Base-by-base conservation (phyloP, 176 grass and related monocot species). In the Cenchrus americanus region DNA sequence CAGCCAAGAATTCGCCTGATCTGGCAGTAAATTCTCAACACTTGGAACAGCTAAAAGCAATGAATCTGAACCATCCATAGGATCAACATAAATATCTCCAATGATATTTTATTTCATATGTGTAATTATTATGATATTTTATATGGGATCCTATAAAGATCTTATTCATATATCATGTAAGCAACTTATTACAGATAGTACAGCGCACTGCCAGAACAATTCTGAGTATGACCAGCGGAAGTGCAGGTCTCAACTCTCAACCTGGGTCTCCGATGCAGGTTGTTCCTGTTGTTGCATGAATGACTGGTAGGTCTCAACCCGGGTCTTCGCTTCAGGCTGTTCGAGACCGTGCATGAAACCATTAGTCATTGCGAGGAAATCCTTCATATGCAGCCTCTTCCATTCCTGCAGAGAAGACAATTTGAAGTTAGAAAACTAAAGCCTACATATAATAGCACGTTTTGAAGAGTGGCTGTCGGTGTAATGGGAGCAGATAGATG, bases 341-440 rank as follows among this genome's bases (percentile, higher is more conserved):
- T 83, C 90, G 14, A 86, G 71, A 2, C 69, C 85, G 4, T 92
- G 37, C 83, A 96, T 73, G 69, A 99, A 99, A 43, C 81, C 91
- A 22, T 72, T 44, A 0, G 96, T 96, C 93, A 99, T 99, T 7
- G 55, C 60, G 8, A 99, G 77, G 85, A 99, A 96, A 82, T 90
- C 91, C 26, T 92, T 87, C 87, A 86, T 95, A 50, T 92, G 89
- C 63, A 89, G 53, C 19, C 48, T 86, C 69, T 94, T 90, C 96
- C 96, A 99, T 49, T 96, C 96, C 93, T 96, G 53, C 9, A 60
- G 37, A 73, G 1, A 70, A 49, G 30, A 75, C 6, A 51, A 34
- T 42, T 73, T 50, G 42, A 22, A 66, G 30, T 67, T 51, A 50
- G 49, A 49, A 73, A 17, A 50, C 14, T 67, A 11, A 73, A n/a